Conservation (phyloP, 148 eudicot genomes). For the Dysphania ambrosioides region DNA sequence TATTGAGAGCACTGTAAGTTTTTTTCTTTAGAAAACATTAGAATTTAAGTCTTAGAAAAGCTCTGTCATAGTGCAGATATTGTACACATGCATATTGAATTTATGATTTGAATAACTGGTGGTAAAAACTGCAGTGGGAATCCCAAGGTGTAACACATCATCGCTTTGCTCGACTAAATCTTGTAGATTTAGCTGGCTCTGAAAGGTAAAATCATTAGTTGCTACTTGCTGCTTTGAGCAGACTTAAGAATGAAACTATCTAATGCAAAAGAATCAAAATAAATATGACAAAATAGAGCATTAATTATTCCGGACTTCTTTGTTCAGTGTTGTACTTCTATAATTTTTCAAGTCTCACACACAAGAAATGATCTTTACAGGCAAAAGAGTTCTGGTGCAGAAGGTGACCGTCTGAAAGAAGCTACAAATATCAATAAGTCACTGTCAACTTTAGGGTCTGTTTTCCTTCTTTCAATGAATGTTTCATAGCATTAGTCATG, state of each 20-base stretch:
- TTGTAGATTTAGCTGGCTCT: constrained; percentile 97
- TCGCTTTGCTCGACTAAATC: constrained; percentile 89
- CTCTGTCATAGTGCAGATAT: not conserved
- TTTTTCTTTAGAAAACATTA: not conserved
- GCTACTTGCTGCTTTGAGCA: not conserved
- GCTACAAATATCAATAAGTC: constrained; percentile 98
- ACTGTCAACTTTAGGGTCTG: constrained; percentile 93
- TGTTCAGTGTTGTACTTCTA: not conserved
- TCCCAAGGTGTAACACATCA: constrained; percentile 95
- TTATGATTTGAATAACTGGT: not conserved
- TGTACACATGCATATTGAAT: not conserved
- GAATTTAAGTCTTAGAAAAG: not conserved
- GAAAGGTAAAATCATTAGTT: constrained; percentile 59
- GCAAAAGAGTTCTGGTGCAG: constrained; percentile 99
- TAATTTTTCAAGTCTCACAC: not conserved
- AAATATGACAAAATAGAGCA: not conserved
- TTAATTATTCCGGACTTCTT: not conserved
- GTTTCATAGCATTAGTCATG: not conserved
- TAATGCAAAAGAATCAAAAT: not conserved
- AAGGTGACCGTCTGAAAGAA: constrained; percentile 97
- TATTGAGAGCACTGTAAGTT: constrained; percentile 82
- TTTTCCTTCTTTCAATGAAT: constrained; percentile 5
- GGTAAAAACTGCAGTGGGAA: constrained; percentile 64
- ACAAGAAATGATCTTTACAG: constrained; percentile 30
- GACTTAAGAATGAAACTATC: not conserved